Evolutionary conservation across 2,329 filamentous ascomycete genomes (phyloP).

Genomic region (Neonectria sp.): DNA sequence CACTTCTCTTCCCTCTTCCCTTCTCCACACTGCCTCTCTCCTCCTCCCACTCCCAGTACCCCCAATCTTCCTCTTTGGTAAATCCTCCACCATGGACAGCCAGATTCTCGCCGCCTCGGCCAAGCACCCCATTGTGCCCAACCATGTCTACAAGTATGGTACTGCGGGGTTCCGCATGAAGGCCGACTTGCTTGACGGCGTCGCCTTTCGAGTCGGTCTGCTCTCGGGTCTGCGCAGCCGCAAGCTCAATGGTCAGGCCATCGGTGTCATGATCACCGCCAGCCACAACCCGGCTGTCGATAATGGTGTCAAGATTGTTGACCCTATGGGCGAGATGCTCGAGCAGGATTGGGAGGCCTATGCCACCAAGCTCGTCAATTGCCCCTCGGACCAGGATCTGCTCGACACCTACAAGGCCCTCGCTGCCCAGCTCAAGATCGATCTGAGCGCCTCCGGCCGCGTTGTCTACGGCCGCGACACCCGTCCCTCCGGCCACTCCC

Average conservation of each 20-base stretch:
- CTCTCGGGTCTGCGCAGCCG: slow-evolving; percentile 90
- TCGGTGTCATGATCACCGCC: slow-evolving; percentile 97
- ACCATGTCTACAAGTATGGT: slow-evolving; percentile 74
- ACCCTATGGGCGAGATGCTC: slow-evolving; percentile 98
- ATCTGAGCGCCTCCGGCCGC: slow-evolving; percentile 78
- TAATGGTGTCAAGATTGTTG: slow-evolving; percentile 96
- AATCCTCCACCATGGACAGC: slow-evolving; percentile 62
- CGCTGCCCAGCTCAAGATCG: slow-evolving; percentile 82
- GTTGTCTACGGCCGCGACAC: slow-evolving; percentile 95
- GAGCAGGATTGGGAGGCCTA: slow-evolving; percentile 95
- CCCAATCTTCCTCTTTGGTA: slow-evolving; percentile 9
- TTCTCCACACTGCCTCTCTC: slow-evolving; percentile 20
- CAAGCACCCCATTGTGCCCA: slow-evolving; percentile 72
- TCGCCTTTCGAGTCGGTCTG: slow-evolving; percentile 93
- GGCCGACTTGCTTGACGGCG: slow-evolving; percentile 87
- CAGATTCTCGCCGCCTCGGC: slow-evolving; percentile 73
- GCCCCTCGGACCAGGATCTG: slow-evolving; percentile 80
- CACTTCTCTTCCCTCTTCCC: slow-evolving; percentile 12
- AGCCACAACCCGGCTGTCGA: slow-evolving; percentile 93
- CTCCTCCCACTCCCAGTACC: slow-evolving; percentile 7
- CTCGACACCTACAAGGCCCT: slow-evolving; percentile 83
- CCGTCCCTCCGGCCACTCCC: slow-evolving; percentile 88
- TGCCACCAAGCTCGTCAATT: slow-evolving; percentile 92
- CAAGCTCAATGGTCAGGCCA: slow-evolving; percentile 90
- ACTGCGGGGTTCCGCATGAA: slow-evolving; percentile 80